A percentile compares a stretch with the other conserved stretches of the same genome.
Conservation (phyloP, 169 alveolate species). For the Cryptosporidium xiaoi region DNA sequence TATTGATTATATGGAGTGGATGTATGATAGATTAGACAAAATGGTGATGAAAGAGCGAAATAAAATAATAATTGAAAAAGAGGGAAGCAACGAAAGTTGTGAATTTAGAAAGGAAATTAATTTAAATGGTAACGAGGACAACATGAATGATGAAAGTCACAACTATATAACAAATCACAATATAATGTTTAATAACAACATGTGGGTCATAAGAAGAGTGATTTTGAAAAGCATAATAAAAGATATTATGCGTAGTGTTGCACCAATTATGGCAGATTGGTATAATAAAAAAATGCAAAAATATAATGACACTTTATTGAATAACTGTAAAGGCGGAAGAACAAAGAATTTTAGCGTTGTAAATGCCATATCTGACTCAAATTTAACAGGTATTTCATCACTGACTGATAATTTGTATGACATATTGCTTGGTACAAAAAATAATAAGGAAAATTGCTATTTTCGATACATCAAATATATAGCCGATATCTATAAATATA, state of each 20-base stretch:
- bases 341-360: no score
- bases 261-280: constrained; percentile 57
- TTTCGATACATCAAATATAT: constrained; percentile 28
- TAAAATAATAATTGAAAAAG: no score
- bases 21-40: constrained; percentile 27
- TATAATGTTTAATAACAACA: constrained; percentile 46
- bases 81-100: no score
- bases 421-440: no score
- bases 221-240: constrained; percentile 24
- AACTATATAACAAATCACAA: constrained; percentile 19
- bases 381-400: no score
- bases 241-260: constrained; percentile 22
- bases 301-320: constrained; percentile 23
- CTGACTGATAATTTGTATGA: no score
- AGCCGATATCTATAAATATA: constrained; percentile 28
- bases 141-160: constrained; percentile 4
- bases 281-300: constrained; percentile 53
- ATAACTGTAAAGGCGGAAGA: no score
- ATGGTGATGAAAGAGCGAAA: constrained; percentile 5
- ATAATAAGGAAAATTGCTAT: no score
- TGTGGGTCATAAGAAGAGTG: constrained; percentile 57
- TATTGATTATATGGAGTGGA: constrained; percentile 63
- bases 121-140: background rate
- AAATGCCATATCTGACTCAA: no score
- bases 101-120: no score